Evolutionary conservation across 202 grass and related monocot species (phyloP), one percentile per base, ranked within the genome.

Genomic region (Hordeum pubiflorum): DNA sequence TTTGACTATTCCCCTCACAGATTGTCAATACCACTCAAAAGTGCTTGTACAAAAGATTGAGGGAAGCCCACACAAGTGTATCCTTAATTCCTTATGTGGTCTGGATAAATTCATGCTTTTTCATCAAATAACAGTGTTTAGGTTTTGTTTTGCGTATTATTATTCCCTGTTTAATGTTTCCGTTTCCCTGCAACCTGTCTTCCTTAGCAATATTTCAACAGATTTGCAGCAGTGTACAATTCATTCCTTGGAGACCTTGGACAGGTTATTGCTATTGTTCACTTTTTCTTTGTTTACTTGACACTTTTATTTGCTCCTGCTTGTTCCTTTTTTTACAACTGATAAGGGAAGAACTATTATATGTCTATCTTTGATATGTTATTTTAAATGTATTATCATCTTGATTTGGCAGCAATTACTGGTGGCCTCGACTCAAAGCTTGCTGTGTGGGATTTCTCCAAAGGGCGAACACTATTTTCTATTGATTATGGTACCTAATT

Each of bases 211-310:
- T 81, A 55, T 88, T 75, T 52, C 10, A 55, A 81, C 83, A 95
- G 90, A 95, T 98, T 59, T 98, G 92, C 86, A 98, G 92, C 65
- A 88, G 86, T 32, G 88, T 94, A 43, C 92, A 98, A 65, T 94
- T 94, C 77, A 66, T 98, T 89, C 90, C 92, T 81, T 98, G 92
- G 95, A 93, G 85, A 86, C 95, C 92, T 86, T 98, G 92, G 94
- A 87, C 95, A 87, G 89, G 95, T 94, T 85, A 11, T 63, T 85
- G 74, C 40, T 29, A 38, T 56, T 24, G 24, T 57, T 81, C 54
- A 7, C 38, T 24, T 69, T 81, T 67, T 60, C 36, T 36, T 63
- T 44, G 17, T 85, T 76, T 76, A 22, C 69, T 72, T 81, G 39
- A 58, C 32, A 52, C 44, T 78, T 32, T 2, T 18, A 22, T 12